These are phyloP conservation scores for Erythrobasidium hasegawianum DNA, from an alignment of 1,284 basidiomycete species.

Conservation along the genomic window DNA sequence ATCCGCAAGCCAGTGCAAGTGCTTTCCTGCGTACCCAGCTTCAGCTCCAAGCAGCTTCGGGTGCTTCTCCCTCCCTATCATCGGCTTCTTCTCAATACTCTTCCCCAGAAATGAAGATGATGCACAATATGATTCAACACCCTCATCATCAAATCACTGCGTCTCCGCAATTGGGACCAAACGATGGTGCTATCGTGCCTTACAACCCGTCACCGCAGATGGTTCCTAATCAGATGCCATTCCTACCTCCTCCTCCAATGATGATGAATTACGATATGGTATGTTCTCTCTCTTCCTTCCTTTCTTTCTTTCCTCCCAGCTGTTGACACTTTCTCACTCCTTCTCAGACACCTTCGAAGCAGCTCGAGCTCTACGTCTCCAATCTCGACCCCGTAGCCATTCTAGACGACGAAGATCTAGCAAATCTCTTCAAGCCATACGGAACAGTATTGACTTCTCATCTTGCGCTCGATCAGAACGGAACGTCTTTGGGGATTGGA, in stretches of 20 bases:
- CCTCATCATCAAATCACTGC: background rate
- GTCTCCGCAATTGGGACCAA: background rate
- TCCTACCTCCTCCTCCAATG: background rate
- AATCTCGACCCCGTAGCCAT: slow-evolving; percentile 29
- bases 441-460: slow-evolving; percentile 23
- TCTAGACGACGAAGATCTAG: slow-evolving; percentile 32
- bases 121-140: background rate
- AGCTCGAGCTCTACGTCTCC: slow-evolving; percentile 27
- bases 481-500: slow-evolving; percentile 23
- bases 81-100: background rate
- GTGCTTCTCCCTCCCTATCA: background rate
- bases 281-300: background rate
- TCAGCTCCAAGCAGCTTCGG: slow-evolving; percentile 12
- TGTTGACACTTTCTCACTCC: background rate
- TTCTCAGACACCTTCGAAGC: background rate
- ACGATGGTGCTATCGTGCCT: background rate
- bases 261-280: background rate
- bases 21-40: slow-evolving; percentile 21
- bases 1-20: slow-evolving; percentile 17
- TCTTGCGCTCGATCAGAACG: slow-evolving; percentile 20
- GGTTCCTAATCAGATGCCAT: background rate
- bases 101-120: background rate
- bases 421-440: slow-evolving; percentile 19
- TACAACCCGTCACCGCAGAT: background rate
- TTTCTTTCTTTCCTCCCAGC: background rate